Base-by-base conservation (phyloP, 805 yeast genomes). In the Candida nanaspora region DNA sequence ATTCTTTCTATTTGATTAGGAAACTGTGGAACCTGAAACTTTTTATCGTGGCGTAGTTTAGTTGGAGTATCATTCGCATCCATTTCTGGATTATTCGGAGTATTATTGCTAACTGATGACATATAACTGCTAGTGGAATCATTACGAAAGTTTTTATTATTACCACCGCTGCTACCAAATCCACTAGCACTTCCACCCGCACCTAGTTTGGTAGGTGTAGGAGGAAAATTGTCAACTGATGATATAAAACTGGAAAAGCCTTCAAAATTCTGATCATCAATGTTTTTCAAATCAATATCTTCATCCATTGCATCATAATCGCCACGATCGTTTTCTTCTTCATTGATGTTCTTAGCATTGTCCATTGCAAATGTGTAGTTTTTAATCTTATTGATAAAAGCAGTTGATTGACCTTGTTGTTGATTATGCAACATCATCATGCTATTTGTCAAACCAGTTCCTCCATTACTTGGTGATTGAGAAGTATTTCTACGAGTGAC, bases 141-240 rank as follows among this genome's bases (percentile, higher is more conserved):
- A n/a, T n/a, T n/a, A n/a, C n/a, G n/a, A n/a, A n/a, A n/a, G n/a
- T n/a, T n/a, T n/a, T n/a, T n/a, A n/a, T n/a, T n/a, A 27, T 13
- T 10, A 7, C 30, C n/a, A 7, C n/a, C 30, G n/a, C 15, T 27
- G n/a, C 30, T 27, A 29, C n/a, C 6, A 21, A 21, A 6, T 6
- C 3, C 14, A 56, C 51, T 18, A 43, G 36, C 26, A 50, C 44
- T 25, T 9, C 6, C 34, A 2, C 45, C 47, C 34, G 41, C 46
- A 27, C 57, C 59, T 18, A 56, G 44, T 28, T 66, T 61, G 2
- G 74, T 69, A 30, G 75, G 76, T 0, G 74, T 69, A 6, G 71
- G 65, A 7, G 74, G 74, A 11, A 58, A 45, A 39, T 55, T 55
- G 10, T 50, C 56, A 21, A 47, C 35, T 9, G 49, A 42, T 38